phyloP scores from a whole-genome alignment of 1,284 basidiomycete species.

The Ganoderma lingzhi region DNA sequence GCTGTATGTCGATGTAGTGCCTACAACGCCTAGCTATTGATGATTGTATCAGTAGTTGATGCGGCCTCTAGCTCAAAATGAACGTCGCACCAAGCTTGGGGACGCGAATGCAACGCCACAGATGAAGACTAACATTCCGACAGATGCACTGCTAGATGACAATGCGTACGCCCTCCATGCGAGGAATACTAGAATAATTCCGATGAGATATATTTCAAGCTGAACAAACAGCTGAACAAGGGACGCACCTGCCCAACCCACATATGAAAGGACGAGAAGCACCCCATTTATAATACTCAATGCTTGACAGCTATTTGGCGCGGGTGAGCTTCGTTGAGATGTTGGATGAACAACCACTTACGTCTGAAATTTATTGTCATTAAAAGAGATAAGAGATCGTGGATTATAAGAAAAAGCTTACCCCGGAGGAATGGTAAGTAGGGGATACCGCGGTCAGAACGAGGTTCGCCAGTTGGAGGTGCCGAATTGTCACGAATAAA shows the following conservation, averaged over 20 bases:
- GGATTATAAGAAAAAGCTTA: not conserved
- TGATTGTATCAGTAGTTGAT: not conserved
- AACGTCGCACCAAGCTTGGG: not conserved
- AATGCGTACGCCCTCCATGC: constrained; percentile 6
- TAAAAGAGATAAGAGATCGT: not conserved
- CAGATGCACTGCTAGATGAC: not conserved
- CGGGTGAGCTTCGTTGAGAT: not conserved
- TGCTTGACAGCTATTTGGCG: not conserved
- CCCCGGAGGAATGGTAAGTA: not conserved
- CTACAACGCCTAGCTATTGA: not conserved
- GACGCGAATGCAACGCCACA: not conserved
- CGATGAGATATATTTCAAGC: not conserved
- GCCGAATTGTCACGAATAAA: not conserved
- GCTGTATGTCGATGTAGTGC: not conserved
- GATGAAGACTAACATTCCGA: not conserved
- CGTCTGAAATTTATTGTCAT: not conserved
- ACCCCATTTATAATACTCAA: not conserved
- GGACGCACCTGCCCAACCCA: not conserved
- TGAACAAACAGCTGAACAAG: not conserved
- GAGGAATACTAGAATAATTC: not conserved
- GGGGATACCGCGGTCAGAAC: not conserved
- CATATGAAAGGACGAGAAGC: not conserved
- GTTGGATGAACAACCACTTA: not conserved
- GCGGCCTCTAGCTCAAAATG: not conserved
- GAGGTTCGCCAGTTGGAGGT: not conserved